Evolutionary conservation across 1,139 yeast species (phyloP), one percentile per base, ranked within the genome.

Genomic region (Pneumocystis oryctolagi): DNA sequence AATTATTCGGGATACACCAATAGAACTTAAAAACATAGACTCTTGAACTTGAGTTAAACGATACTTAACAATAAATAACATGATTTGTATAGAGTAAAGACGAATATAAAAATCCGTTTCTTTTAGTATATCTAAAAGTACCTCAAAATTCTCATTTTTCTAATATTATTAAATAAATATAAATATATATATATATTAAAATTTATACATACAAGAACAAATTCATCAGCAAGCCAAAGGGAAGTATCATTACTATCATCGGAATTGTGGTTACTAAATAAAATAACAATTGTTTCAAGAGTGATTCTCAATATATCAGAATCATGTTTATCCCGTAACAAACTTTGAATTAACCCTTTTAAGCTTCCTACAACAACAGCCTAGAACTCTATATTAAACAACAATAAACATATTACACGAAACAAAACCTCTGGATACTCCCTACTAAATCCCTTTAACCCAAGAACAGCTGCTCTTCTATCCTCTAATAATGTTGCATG

Each of bases 201-300:
- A 35, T 57, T 57, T 14, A 57, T 12, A 57, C 31, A 57, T 35
- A 20, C 59, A 57, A 88, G 94, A 1, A 92, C 87, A 69, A 94
- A 78, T 68, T 89, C 97, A 74, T 94, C 98, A 0, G 97, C 89
- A 57, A 94, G 86, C 96, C 97, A 90, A 66, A 89, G 76, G 0
- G 96, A 87, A 68, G 94, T 87, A 70, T 89, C 96, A 71, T 92
- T 97, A 18, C 82, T 81, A 37, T 74, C 72, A 8, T 71, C 67
- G 4, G 53, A 30, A 25, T 35, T 80, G 67, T 80, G 84, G 39
- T 84, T 83, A 67, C 92, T 80, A 68, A 92, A 87, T 62, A 94
- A 76, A 59, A 90, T 85, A 64, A 92, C 74, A 18, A 94, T 77
- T 0, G 97, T 89, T 72, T 94, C 98, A 63, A 94, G 75, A 18